Evolutionary conservation across 2,329 filamentous ascomycete species (phyloP), one percentile per base, ranked within the genome.

Genomic region (Trichoderma koningii): DNA sequence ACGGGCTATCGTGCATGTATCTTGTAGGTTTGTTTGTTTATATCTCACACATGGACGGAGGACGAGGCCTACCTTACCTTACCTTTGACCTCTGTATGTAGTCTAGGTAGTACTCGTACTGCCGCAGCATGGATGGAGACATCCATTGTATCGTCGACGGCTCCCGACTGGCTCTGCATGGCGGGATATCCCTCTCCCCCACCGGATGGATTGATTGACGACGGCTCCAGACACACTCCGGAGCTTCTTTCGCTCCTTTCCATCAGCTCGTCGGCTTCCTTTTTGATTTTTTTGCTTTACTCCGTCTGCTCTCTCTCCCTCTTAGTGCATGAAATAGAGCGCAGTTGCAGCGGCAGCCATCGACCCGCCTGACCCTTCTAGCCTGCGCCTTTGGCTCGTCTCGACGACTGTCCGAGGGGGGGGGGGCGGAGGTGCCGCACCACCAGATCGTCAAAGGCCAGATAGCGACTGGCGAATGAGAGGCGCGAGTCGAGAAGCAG

Each of bases 331-430:
- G 34, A 14, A 38, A 23, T 14, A 38, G 34, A 38, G 64, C 64
- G 63, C 64, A 63, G 64, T 66, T 66, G 64, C 53, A 59, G 55
- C 59, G 51, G 53, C 61, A 63, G 61, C 61, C 50, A 48, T n/a
- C 51, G 63, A 55, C 59, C 59, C 57, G 57, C 59, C 59, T 66
- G 57, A 63, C 55, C 47, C 52, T 52, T 55, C 63, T 38, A 45
- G 55, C 53, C 53, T 30, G 55, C 55, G 38, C 38, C 55, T 61
- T 38, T 56, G 50, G 48, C 48, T 59, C 55, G 44, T 41, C 51
- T 45, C 30, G 26, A 64, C 61, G 47, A 57, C 26, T 55, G 50
- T 17, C 42, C 52, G 55, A 23, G 21, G 21, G 21, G 21, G 21
- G 21, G 21, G 41, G 23, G 63, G 63, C 53, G 62, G 62, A 59